phyloP scores from a whole-genome alignment of 2,329 filamentous ascomycete species.

The Exophiala viscosa region DNA sequence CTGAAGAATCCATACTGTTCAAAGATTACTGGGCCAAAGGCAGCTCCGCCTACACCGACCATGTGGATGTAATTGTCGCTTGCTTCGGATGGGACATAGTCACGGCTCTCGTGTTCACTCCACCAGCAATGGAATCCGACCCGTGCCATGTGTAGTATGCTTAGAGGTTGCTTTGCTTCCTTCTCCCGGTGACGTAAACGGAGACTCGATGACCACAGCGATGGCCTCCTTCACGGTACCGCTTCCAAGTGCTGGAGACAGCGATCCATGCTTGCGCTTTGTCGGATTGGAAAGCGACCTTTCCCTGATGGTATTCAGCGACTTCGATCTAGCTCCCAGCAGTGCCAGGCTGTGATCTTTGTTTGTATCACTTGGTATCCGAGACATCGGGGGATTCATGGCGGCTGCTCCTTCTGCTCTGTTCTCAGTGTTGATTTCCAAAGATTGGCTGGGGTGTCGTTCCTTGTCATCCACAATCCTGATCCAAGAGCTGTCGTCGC shows the following conservation, averaged over 20 bases:
- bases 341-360: neutral
- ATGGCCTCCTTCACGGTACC: conserved; percentile 2
- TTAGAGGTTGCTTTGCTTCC: neutral
- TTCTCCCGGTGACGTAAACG: conserved; percentile 3
- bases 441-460: conserved; percentile 9
- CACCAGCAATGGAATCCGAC: neutral
- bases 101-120: neutral
- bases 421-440: conserved; percentile 3
- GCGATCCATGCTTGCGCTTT: conserved; percentile 22
- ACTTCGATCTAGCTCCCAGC: conserved; percentile 6
- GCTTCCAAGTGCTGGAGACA: conserved; percentile 4
- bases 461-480: no score
- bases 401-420: conserved; percentile 3
- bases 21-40: no score
- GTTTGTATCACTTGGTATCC: neutral
- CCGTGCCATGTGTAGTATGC: neutral
- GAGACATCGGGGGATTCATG: conserved; percentile 9
- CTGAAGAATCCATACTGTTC: no score
- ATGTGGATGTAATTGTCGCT: no score
- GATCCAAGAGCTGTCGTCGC: no score
- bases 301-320: conserved; percentile 8
- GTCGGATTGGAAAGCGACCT: conserved; percentile 20
- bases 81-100: no score
- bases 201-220: conserved; percentile 3
- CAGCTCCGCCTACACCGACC: no score